Conservation (phyloP, 2,329 filamentous ascomycete genomes). For the Mycosphaerella sp. region DNA sequence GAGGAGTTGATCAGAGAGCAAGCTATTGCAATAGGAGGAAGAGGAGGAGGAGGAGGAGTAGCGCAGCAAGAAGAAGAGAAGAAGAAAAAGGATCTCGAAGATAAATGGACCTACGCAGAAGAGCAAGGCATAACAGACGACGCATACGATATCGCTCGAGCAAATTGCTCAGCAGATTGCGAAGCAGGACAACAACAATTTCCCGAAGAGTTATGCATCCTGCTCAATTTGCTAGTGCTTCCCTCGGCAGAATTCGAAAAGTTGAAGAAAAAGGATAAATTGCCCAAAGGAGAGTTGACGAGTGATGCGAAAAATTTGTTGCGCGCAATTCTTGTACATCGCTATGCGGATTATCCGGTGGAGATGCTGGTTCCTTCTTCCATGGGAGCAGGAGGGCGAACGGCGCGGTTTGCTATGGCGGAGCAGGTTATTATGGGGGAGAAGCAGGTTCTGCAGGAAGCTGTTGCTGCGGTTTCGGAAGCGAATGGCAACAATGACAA, state of each 20-base stretch:
- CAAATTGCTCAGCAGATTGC: conserved; percentile 31
- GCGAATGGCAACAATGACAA: conserved; percentile 3
- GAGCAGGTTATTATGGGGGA: conserved; percentile 63
- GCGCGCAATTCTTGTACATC: conserved; percentile 34
- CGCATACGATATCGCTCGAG: conserved; percentile 53
- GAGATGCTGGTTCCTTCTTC: neutral
- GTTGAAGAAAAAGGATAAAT: conserved; percentile 38
- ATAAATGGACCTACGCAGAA: conserved; percentile 49
- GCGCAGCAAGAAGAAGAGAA: too few relatives aligned
- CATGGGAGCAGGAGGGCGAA: conserved; percentile 45
- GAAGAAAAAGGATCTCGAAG: conserved; percentile 12
- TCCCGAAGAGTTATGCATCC: conserved; percentile 38
- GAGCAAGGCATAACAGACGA: conserved; percentile 63
- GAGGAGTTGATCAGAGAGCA: conserved; percentile 51
- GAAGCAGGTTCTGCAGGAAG: conserved; percentile 58
- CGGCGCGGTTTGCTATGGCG: conserved; percentile 49
- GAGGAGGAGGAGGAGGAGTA: too few relatives aligned
- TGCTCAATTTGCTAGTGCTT: conserved; percentile 43
- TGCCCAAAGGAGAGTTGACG: conserved; percentile 36
- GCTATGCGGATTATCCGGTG: conserved; percentile 47
- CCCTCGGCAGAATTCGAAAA: conserved; percentile 37
- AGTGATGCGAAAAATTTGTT: conserved; percentile 38
- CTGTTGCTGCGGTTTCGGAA: conserved; percentile 31
- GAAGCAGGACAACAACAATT: conserved; percentile 22
- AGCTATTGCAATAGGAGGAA: conserved; percentile 21